Evolutionary conservation across 129 eudicot genomes (phyloP).

Genomic region (Escallonia herrerae): DNA sequence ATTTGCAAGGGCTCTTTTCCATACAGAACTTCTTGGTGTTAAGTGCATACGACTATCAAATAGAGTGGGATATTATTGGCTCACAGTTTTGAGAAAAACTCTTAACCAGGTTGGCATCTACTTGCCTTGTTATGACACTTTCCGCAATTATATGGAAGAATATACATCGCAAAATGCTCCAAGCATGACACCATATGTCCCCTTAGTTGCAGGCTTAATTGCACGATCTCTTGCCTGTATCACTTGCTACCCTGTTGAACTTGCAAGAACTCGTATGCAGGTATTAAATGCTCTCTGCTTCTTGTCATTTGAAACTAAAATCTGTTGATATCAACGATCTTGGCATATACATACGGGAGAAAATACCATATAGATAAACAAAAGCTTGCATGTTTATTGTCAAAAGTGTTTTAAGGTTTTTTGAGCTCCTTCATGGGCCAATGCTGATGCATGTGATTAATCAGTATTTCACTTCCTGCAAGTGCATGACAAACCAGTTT

Average conservation of each 20-base stretch:
- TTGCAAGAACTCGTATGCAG: conserved; percentile 98
- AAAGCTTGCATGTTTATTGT: no score
- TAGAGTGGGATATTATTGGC: not conserved
- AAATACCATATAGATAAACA: no score
- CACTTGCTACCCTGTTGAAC: conserved; percentile 89
- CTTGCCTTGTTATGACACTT: conserved; percentile 82
- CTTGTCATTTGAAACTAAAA: no score
- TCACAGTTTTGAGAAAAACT: not conserved
- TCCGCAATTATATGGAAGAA: conserved; percentile 60
- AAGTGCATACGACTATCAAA: no score
- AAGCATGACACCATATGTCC: conserved; percentile 58
- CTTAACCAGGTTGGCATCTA: conserved; percentile 76
- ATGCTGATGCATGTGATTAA: no score
- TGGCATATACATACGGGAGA: no score
- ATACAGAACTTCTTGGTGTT: no score
- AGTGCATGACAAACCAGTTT: not conserved
- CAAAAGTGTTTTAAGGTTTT: no score
- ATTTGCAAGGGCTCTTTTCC: no score
- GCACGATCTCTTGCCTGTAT: conserved; percentile 84
- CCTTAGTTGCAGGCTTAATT: conserved; percentile 77
- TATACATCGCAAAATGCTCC: conserved; percentile 41
- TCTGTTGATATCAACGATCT: no score
- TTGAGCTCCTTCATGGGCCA: no score
- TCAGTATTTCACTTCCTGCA: no score
- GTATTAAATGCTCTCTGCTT: conserved; percentile 21